phyloP scores from a whole-genome alignment of 1,139 yeast genomes.

The Pichia sp. region DNA sequence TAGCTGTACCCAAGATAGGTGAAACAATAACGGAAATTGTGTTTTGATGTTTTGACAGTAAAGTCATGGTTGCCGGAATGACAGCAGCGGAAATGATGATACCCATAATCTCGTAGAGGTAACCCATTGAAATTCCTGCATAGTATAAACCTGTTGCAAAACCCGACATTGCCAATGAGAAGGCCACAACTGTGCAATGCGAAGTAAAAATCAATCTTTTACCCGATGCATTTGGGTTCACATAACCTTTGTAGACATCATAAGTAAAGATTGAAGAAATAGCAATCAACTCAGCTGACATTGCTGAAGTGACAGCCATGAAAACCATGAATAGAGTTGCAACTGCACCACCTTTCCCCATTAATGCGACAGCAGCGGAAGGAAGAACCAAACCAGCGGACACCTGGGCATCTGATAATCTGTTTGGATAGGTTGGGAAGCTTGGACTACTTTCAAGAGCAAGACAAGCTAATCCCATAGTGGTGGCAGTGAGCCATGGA shows the following conservation, averaged over 20 bases:
- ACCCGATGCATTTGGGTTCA: conserved; percentile 43
- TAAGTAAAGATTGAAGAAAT: conserved; percentile 45
- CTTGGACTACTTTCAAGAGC: conserved; percentile 36
- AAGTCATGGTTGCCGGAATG: conserved; percentile 35
- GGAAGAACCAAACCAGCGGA: conserved; percentile 43
- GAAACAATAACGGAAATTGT: conserved; percentile 33
- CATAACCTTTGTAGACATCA: conserved; percentile 45
- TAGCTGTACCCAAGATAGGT: conserved; percentile 37
- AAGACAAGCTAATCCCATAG: conserved; percentile 38
- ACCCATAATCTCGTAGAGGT: conserved; percentile 42
- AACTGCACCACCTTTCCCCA: conserved; percentile 45
- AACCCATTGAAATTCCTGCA: conserved; percentile 40
- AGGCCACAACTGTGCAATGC: conserved; percentile 38
- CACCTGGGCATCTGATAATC: conserved; percentile 30
- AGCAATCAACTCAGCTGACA: conserved; percentile 47
- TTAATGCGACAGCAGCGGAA: conserved; percentile 39
- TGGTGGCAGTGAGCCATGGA: conserved; percentile 43
- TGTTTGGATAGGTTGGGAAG: conserved; percentile 30
- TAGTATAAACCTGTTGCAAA: conserved; percentile 42
- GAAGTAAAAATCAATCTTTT: conserved; percentile 39
- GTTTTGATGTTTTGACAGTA: conserved; percentile 49
- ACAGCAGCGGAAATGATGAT: conserved; percentile 35
- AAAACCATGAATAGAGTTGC: conserved; percentile 44
- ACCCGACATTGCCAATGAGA: conserved; percentile 38
- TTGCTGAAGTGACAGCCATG: conserved; percentile 48